These are phyloP conservation scores for Rosellinia necatrix DNA, from an alignment of 2,329 filamentous ascomycete species.

Conservation along the genomic window DNA sequence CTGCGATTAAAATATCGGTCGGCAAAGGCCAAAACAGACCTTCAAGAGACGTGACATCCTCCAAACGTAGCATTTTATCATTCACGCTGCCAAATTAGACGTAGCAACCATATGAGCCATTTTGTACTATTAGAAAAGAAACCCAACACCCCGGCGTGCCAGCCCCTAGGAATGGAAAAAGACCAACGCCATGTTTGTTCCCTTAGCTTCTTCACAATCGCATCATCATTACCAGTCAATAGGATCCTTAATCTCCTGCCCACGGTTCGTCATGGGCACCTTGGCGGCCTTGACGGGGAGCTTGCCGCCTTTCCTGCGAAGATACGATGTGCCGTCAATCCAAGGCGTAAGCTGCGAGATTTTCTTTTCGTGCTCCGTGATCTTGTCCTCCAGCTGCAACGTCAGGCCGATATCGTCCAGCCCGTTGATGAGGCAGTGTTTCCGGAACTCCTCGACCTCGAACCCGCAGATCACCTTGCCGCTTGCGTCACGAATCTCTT, in stretches of 20 bases:
- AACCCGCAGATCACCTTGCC: conserved; percentile 79
- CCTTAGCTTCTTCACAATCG: background rate
- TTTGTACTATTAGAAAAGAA: too few species aligned
- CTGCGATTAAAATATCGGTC: background rate
- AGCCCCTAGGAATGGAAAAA: background rate
- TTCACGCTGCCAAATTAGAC: background rate
- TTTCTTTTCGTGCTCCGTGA: conserved; percentile 78
- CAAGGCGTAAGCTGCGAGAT: conserved; percentile 82
- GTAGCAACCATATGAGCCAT: background rate
- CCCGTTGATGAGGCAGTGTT: conserved; percentile 91
- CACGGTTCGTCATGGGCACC: conserved; percentile 86
- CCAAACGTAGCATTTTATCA: conserved; percentile 12
- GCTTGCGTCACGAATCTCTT: conserved; percentile 75
- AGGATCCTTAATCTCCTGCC: conserved; percentile 81
- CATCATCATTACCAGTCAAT: conserved; percentile 76
- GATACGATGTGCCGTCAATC: conserved; percentile 85
- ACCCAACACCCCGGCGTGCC: background rate
- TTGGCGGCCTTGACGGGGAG: conserved; percentile 65
- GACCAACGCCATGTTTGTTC: conserved; percentile 7
- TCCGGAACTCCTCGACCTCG: conserved; percentile 90
- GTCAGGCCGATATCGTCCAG: conserved; percentile 96
- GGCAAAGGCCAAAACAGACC: background rate
- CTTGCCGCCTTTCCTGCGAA: conserved; percentile 64
- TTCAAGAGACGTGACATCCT: background rate
- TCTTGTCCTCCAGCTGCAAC: conserved; percentile 90